Conservation (phyloP, 306 rosid species). For the Mimosa bimucronata region DNA sequence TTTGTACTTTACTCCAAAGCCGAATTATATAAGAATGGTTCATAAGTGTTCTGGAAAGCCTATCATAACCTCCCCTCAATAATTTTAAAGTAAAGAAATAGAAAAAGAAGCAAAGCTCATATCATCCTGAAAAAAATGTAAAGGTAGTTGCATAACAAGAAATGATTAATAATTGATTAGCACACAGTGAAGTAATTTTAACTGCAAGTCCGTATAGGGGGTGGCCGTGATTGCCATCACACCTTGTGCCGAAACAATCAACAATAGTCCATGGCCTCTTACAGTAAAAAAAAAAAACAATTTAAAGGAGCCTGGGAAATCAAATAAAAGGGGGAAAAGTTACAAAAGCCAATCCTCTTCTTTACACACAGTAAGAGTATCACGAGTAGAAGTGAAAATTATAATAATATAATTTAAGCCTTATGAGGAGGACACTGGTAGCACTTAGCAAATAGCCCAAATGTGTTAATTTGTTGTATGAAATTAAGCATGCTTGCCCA, state of each 20-base stretch:
- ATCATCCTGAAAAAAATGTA: slow-evolving; percentile 19
- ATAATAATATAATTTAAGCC: slow-evolving; percentile 36
- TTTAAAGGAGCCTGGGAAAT: not conserved
- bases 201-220: slow-evolving; percentile 65
- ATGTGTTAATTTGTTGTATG: slow-evolving; percentile 56
- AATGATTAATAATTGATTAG: slow-evolving; percentile 38
- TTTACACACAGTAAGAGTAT: slow-evolving; percentile 52
- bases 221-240: slow-evolving; percentile 77
- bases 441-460: slow-evolving; percentile 72
- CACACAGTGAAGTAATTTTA: slow-evolving; percentile 49
- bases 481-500: slow-evolving; percentile 82
- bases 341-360: slow-evolving; percentile 61
- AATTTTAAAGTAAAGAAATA: not conserved
- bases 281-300: slow-evolving; percentile 21
- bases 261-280: slow-evolving; percentile 39
- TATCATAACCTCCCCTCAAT: not conserved
- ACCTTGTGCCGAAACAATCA: slow-evolving; percentile 53
- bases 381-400: slow-evolving; percentile 3
- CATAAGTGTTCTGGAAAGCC: not conserved
- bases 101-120: not conserved
- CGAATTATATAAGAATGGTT: slow-evolving; percentile 17
- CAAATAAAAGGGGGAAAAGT: not conserved
- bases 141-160: slow-evolving; percentile 42
- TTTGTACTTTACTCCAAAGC: not conserved
- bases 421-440: slow-evolving; percentile 75